Conservation (phyloP, 257 asterid genomes). For the Prunella vulgaris region DNA sequence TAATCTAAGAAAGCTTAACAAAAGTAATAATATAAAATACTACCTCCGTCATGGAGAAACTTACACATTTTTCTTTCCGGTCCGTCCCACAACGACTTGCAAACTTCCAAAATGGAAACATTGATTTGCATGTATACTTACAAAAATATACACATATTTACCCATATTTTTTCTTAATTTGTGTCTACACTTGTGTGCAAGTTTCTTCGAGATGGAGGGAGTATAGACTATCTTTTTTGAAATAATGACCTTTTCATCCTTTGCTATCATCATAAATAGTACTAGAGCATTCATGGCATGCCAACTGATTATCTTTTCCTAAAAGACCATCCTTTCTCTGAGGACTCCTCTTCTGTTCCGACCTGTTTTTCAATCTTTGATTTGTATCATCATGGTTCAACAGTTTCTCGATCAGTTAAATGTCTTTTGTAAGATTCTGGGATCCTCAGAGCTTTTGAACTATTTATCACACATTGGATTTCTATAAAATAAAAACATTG, state of each 20-base stretch:
- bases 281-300: not conserved
- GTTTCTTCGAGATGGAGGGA: too few relatives aligned
- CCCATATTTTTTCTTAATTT: too few relatives aligned
- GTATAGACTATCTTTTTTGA: not conserved
- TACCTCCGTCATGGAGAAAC: too few relatives aligned
- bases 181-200: too few relatives aligned
- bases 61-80: too few relatives aligned
- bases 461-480: not conserved
- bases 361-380: not conserved
- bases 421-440: not conserved
- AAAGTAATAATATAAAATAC: not conserved
- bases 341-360: not conserved
- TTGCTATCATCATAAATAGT: not conserved
- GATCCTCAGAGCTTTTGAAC: not conserved
- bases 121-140: too few relatives aligned
- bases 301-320: not conserved
- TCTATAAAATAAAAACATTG: not conserved
- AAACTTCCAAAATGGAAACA: too few relatives aligned
- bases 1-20: not conserved
- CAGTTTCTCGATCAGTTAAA: not conserved
- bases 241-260: not conserved
- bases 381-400: not conserved
- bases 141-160: too few relatives aligned
- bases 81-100: too few relatives aligned
- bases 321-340: not conserved